phyloP scores from a whole-genome alignment of 345 rosid genomes.

The Trapa incisa region DNA sequence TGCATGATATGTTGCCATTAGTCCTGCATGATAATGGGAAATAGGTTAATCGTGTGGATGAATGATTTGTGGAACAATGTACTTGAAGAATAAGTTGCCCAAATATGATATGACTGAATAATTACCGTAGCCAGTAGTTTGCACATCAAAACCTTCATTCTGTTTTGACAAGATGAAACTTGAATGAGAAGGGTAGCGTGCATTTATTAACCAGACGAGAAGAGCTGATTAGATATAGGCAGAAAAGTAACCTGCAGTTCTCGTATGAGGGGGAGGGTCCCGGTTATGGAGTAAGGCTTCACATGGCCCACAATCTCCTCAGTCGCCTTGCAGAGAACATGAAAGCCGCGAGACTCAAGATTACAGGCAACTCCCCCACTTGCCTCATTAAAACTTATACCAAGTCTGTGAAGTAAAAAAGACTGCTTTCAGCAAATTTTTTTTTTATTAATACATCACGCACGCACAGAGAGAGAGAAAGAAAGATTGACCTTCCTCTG shows the following conservation, averaged over 20 bases:
- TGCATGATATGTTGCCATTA: conserved; percentile 51
- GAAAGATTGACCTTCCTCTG: conserved; percentile 55
- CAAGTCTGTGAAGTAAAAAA: conserved; percentile 36
- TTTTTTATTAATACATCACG: background rate
- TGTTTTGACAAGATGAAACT: conserved; percentile 15
- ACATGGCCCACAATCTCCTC: conserved; percentile 81
- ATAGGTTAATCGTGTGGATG: background rate
- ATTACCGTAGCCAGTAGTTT: conserved; percentile 83
- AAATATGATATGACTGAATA: no score
- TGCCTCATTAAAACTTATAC: conserved; percentile 66
- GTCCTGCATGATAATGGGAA: conserved; percentile 23
- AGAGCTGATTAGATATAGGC: no score
- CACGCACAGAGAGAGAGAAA: conserved; percentile 7
- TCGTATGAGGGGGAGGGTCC: no score
- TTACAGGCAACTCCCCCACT: conserved; percentile 83
- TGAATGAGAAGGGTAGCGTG: conserved; percentile 2
- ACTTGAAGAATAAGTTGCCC: background rate
- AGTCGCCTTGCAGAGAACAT: conserved; percentile 80
- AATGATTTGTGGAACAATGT: background rate
- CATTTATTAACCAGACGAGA: background rate
- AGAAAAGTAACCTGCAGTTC: no score
- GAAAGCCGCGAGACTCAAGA: conserved; percentile 76
- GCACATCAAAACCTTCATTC: conserved; percentile 98
- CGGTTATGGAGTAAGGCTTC: conserved; percentile 66
- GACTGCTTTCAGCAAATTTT: background rate